Evolutionary conservation across 495 filamentous ascomycete genomes (phyloP).

Genomic region (Penicillium soppii): DNA sequence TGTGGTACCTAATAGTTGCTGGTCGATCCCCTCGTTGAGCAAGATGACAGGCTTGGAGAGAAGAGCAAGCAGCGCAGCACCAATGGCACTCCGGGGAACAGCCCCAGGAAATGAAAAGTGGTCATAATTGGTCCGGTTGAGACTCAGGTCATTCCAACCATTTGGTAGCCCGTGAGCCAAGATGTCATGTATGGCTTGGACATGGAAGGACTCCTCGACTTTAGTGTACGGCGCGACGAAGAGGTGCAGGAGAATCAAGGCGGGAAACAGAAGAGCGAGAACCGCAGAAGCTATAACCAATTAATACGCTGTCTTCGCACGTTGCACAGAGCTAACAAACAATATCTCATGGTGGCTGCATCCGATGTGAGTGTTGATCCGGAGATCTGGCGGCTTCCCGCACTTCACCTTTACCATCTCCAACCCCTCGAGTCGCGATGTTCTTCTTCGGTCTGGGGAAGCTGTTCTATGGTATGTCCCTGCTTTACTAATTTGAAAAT

Average conservation of each 20-base stretch:
- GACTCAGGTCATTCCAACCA: conserved; percentile 40
- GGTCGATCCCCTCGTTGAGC: conserved; percentile 41
- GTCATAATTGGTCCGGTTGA: conserved; percentile 64
- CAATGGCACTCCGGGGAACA: conserved; percentile 87
- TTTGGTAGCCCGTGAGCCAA: conserved; percentile 73
- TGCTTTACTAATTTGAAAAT: background rate
- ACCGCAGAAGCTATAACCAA: conserved; percentile 8
- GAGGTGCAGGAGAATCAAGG: conserved; percentile 72
- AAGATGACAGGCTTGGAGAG: conserved; percentile 61
- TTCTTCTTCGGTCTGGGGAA: conserved; percentile 70
- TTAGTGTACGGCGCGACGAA: conserved; percentile 87
- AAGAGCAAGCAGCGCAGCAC: conserved; percentile 70
- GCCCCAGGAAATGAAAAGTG: conserved; percentile 89
- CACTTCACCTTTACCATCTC: conserved; percentile 5
- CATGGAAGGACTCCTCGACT: conserved; percentile 98
- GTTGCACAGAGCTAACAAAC: conserved; percentile 14
- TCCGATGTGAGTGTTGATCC: conserved; percentile 20
- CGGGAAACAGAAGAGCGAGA: conserved; percentile 56
- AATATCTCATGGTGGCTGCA: conserved; percentile 26
- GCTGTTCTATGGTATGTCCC: conserved; percentile 63
- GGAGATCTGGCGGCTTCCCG: conserved; percentile 34
- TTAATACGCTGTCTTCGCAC: conserved; percentile 2
- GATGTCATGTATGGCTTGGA: conserved; percentile 93
- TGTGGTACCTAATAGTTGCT: conserved; percentile 52
- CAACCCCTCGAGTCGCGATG: conserved; percentile 50